Conservation (phyloP, 1,284 basidiomycete species). For the Irpex sp. region DNA sequence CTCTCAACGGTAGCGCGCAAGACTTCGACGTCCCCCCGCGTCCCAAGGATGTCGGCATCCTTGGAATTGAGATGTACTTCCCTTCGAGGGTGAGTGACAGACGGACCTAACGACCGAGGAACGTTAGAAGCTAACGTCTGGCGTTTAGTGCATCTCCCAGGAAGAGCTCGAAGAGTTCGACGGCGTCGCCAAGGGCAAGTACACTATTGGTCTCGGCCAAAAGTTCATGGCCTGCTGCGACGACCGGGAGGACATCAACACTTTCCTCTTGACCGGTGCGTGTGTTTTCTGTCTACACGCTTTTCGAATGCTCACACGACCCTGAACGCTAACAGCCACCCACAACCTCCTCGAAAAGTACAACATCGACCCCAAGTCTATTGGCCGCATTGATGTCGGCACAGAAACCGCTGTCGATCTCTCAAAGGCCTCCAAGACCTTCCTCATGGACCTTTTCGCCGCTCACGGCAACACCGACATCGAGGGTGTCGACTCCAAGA, state of each 20-base stretch:
- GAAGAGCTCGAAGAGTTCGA: conserved; percentile 94
- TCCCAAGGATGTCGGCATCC: conserved; percentile 90
- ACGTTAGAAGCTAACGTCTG: conserved; percentile 9
- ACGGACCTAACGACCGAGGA: conserved; percentile 4
- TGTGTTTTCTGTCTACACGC: conserved; percentile 11
- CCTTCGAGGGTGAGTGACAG: conserved; percentile 74
- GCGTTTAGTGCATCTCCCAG: conserved; percentile 85
- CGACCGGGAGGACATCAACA: conserved; percentile 98
- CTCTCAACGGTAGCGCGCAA: conserved; percentile 24
- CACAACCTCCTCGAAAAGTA: conserved; percentile 89
- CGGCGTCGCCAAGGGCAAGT: conserved; percentile 94
- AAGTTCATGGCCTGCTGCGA: conserved; percentile 98
- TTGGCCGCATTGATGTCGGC: conserved; percentile 96
- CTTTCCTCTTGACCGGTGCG: conserved; percentile 91
- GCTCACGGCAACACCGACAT: conserved; percentile 93
- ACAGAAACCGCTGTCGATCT: conserved; percentile 99
- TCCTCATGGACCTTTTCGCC: conserved; percentile 97
- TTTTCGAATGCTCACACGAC: background rate
- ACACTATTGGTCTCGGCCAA: conserved; percentile 98
- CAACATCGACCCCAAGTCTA: conserved; percentile 93
- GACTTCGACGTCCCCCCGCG: conserved; percentile 39
- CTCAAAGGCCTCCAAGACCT: conserved; percentile 98
- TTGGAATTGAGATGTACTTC: conserved; percentile 93
- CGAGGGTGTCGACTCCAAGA: conserved; percentile 99
- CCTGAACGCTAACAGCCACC: conserved; percentile 51